Conservation (phyloP, 2,329 filamentous ascomycete species). For the Monilinia laxa region DNA sequence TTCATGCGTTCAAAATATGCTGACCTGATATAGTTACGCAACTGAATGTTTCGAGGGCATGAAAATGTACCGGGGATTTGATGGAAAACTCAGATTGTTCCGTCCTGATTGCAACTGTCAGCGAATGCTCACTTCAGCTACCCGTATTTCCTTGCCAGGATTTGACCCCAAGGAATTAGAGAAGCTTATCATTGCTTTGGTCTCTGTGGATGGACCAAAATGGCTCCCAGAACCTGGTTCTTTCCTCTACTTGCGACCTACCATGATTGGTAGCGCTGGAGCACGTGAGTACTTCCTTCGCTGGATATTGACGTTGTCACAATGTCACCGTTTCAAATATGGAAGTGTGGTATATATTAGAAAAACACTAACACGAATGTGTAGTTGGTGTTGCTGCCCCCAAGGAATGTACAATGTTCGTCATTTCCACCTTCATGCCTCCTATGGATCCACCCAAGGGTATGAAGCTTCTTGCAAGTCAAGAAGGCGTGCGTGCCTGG, state of each 20-base stretch:
- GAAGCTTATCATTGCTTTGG: slow-evolving; percentile 69
- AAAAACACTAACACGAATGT: background rate
- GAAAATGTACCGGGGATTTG: slow-evolving; percentile 77
- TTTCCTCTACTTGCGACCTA: slow-evolving; percentile 78
- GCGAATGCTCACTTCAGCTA: slow-evolving; percentile 51
- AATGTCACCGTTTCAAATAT: background rate
- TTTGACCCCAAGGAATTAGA: slow-evolving; percentile 72
- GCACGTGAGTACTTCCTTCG: slow-evolving; percentile 45
- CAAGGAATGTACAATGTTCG: slow-evolving; percentile 81
- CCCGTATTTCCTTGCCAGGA: slow-evolving; percentile 69
- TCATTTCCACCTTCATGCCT: slow-evolving; percentile 68
- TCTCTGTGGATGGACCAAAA: slow-evolving; percentile 69
- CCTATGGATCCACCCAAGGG: slow-evolving; percentile 54
- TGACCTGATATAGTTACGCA: slow-evolving; percentile 54
- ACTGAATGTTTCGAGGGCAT: slow-evolving; percentile 89
- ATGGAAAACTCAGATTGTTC: slow-evolving; percentile 63
- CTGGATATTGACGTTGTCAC: background rate
- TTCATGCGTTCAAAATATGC: background rate
- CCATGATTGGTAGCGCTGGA: slow-evolving; percentile 78
- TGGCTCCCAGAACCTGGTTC: slow-evolving; percentile 75
- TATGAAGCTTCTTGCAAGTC: slow-evolving; percentile 74
- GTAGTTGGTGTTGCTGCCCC: slow-evolving; percentile 73
- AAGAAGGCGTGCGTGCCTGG: slow-evolving; percentile 86
- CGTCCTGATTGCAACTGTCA: slow-evolving; percentile 58
- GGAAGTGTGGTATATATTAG: background rate